These are phyloP conservation scores for Thymus mandschuricus DNA, from an alignment of 257 asterid species.

Conservation along the genomic window DNA sequence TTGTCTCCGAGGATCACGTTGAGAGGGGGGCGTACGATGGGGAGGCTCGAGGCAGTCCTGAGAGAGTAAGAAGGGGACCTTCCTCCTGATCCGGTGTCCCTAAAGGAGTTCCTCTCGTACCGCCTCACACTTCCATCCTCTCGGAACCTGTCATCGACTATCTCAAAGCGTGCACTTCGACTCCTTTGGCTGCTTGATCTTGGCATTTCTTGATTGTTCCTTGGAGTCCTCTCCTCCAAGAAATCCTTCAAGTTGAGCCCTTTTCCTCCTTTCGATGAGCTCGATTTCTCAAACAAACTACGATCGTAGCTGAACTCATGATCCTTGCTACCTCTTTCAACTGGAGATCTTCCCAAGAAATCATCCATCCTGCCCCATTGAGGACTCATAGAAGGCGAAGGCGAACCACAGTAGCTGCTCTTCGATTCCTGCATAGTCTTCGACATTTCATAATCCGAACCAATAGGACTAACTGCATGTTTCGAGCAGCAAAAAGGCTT, in stretches of 20 bases:
- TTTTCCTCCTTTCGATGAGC: slow-evolving; percentile 27
- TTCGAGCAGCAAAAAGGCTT: slow-evolving; percentile 26
- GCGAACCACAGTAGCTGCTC: slow-evolving; percentile 31
- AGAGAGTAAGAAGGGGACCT: slow-evolving; percentile 50
- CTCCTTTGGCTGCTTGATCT: slow-evolving; percentile 47
- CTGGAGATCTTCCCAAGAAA: slow-evolving; percentile 38
- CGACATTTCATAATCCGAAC: not conserved
- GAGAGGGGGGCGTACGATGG: slow-evolving; percentile 42
- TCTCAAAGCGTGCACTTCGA: slow-evolving; percentile 58
- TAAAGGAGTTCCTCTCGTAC: slow-evolving; percentile 43
- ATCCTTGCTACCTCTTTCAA: slow-evolving; percentile 40
- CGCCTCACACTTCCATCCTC: slow-evolving; percentile 64
- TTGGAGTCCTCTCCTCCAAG: slow-evolving; percentile 64
- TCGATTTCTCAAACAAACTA: slow-evolving; percentile 42
- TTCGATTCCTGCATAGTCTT: slow-evolving; percentile 38
- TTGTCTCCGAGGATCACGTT: slow-evolving; percentile 50
- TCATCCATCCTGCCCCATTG: slow-evolving; percentile 41
- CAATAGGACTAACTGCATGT: no score
- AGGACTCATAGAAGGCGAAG: slow-evolving; percentile 33
- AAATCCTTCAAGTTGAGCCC: slow-evolving; percentile 45
- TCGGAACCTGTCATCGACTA: slow-evolving; percentile 89
- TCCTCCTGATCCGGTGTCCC: slow-evolving; percentile 45
- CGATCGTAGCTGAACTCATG: slow-evolving; percentile 37
- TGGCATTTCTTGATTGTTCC: slow-evolving; percentile 33
- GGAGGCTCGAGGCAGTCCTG: slow-evolving; percentile 35